phyloP scores from a whole-genome alignment of 2,329 filamentous ascomycete genomes.

The Colletotrichum sp. region DNA sequence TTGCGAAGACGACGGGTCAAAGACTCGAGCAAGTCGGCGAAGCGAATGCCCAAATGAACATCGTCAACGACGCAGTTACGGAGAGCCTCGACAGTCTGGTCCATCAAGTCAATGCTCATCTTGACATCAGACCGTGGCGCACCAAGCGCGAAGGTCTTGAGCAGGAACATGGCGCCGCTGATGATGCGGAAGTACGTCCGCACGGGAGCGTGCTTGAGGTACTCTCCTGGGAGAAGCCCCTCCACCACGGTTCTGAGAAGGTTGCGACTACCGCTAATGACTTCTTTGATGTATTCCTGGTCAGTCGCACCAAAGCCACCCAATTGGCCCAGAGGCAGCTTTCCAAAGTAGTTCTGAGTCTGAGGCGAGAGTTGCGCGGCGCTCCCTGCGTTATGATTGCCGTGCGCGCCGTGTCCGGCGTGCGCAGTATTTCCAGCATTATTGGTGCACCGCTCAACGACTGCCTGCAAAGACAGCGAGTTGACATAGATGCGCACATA shows the following conservation, averaged over 20 bases:
- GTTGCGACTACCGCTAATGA: constrained; percentile 78
- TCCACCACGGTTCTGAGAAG: constrained; percentile 80
- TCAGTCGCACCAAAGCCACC: constrained; percentile 70
- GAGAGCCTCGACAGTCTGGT: constrained; percentile 75
- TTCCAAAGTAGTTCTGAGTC: constrained; percentile 69
- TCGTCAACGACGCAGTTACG: constrained; percentile 84
- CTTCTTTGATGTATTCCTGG: constrained; percentile 76
- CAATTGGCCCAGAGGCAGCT: constrained; percentile 67
- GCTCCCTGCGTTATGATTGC: constrained; percentile 39
- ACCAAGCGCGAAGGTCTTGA: constrained; percentile 84
- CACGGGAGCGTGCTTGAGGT: constrained; percentile 82
- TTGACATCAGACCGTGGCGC: constrained; percentile 80
- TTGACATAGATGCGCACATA: constrained; percentile 96
- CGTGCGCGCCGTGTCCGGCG: constrained; percentile 28
- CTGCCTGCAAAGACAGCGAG: constrained; percentile 90
- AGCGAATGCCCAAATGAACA: constrained; percentile 83
- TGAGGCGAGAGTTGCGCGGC: constrained; percentile 62
- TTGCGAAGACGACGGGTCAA: constrained; percentile 76
- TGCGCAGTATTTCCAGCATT: constrained; percentile 61
- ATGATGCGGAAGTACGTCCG: constrained; percentile 88
- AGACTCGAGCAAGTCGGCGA: constrained; percentile 82
- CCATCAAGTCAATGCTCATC: constrained; percentile 76
- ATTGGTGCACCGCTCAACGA: constrained; percentile 89
- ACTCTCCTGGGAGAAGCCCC: constrained; percentile 74
- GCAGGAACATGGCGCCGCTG: constrained; percentile 81